phyloP scores from a whole-genome alignment of 1,284 basidiomycete genomes.

The Pseudozyma thailandica region DNA sequence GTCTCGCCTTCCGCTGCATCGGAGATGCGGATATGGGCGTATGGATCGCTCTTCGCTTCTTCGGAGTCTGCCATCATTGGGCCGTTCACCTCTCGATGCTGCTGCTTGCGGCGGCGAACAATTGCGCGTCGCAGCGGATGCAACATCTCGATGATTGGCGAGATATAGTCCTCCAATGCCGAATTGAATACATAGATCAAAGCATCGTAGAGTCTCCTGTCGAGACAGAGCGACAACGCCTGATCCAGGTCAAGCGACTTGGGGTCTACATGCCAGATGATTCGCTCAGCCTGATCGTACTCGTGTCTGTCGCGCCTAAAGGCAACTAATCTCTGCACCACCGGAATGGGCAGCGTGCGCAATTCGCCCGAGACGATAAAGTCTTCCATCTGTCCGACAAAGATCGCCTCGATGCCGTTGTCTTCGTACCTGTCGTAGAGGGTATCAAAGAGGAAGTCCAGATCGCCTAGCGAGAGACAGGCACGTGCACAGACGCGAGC shows the following conservation, averaged over 20 bases:
- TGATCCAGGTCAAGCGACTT: slow-evolving; percentile 92
- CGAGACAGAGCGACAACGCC: slow-evolving; percentile 84
- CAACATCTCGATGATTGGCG: slow-evolving; percentile 84
- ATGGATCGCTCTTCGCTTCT: slow-evolving; percentile 20
- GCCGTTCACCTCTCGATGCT: too few species aligned
- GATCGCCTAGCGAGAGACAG: slow-evolving; percentile 81
- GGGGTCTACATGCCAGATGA: slow-evolving; percentile 97
- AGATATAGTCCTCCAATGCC: slow-evolving; percentile 86
- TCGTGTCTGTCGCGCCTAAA: slow-evolving; percentile 80
- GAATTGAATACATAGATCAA: slow-evolving; percentile 92
- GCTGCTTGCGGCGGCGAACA: slow-evolving; percentile 3
- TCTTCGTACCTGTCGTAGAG: slow-evolving; percentile 89
- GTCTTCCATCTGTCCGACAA: slow-evolving; percentile 82
- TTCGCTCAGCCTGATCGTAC: slow-evolving; percentile 81
- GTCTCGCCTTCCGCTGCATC: slow-evolving; percentile 3
- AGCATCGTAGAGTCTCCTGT: slow-evolving; percentile 87
- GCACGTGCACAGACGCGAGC: slow-evolving; percentile 84
- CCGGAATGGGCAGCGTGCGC: slow-evolving; percentile 78
- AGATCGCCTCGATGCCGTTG: slow-evolving; percentile 86
- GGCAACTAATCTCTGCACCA: slow-evolving; percentile 85
- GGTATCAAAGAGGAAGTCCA: slow-evolving; percentile 86
- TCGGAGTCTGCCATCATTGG: not conserved
- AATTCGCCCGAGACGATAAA: slow-evolving; percentile 83
- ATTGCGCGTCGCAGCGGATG: slow-evolving; percentile 55
- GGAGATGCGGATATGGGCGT: slow-evolving; percentile 22